Percentiles rank a stretch among this genome's conserved stretches.
phyloP scores from a whole-genome alignment of 225 moss, liverwort and hornwort genomes.

The Ulota crispa region DNA sequence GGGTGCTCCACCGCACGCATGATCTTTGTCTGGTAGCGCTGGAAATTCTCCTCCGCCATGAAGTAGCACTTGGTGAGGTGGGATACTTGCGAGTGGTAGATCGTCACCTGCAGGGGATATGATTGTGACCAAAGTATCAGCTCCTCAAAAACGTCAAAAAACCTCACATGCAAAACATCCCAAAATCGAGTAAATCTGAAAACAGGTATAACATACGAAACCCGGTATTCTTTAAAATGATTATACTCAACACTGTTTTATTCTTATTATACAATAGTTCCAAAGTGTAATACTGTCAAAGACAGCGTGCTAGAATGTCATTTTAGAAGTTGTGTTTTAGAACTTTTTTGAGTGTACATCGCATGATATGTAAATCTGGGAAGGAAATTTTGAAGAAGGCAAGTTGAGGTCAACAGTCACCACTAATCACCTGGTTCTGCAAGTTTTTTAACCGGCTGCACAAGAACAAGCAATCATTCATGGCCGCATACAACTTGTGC shows the following conservation, averaged over 20 bases:
- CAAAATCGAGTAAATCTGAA: not conserved
- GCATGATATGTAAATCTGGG: not conserved
- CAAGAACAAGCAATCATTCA: conserved; percentile 57
- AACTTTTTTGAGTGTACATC: not conserved
- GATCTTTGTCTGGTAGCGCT: conserved; percentile 56
- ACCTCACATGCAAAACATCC: not conserved
- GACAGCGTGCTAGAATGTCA: not conserved
- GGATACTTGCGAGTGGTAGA: conserved; percentile 57
- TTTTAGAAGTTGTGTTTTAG: no score
- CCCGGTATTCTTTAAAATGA: not conserved
- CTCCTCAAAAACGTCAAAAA: not conserved
- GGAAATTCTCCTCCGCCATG: conserved; percentile 69
- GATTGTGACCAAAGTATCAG: not conserved
- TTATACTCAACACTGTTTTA: not conserved
- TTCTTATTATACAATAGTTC: not conserved
- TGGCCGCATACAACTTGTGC: conserved; percentile 49
- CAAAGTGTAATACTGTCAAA: not conserved
- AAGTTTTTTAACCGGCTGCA: conserved; percentile 51
- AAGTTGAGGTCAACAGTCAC: not conserved
- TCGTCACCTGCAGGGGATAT: conserved; percentile 29
- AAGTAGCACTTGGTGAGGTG: conserved; percentile 59
- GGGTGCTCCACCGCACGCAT: conserved; percentile 43
- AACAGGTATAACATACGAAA: not conserved
- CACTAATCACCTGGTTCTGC: conserved; percentile 40
- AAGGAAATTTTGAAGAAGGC: not conserved